Base-by-base conservation (phyloP, 305 asterid species). In the Andrographis paniculata region DNA sequence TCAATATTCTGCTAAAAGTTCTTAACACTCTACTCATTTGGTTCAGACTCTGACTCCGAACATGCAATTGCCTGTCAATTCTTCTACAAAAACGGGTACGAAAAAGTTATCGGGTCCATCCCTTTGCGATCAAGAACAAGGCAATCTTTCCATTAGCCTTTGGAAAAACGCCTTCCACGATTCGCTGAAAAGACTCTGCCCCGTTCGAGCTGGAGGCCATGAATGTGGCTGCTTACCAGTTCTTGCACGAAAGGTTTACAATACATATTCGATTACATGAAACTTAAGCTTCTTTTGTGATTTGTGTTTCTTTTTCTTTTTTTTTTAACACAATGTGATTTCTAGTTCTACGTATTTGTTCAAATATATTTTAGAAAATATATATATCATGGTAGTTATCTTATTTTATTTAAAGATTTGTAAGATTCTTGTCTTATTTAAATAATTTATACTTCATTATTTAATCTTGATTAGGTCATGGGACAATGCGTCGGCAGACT, bases 161-260 rank as follows among this genome's bases (percentile, higher is more conserved):
- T 89, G 96, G 96, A 75, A 58, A 50, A 68, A 73, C 74, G 96
- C 95, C 48, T 89, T 89, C 68, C 72, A 67, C 23, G 98, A 89
- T 65, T 81, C 89, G 61, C 68, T 78, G 44, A 75, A 50, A 58
- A 76, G 98, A 66, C 93, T 89, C 47, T 89, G 98, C 57, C 98
- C 96, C 54, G 92, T 89, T 62, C 86, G 92, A 52, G 91, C 86
- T 36, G 93, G 71, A 54, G 87, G 88, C 15, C 94, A 85, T 60
- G 96, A 74, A 64, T 89, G 98, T 57, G 98, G 98, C 58, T 89
- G 98, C 76, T 75, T 89, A 74, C 87, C 92, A 65, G 81, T 86
- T 60, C 60, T 86, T 74, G 74, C 94, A 44, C 78, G 82, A 65
- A 82, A 84, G 88, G 97, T 85, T 60, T 45, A 24, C 8, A 24